Evolutionary conservation across 805 yeast species (phyloP), one percentile per base, ranked within the genome.

Genomic region (Candida tallmaniae): DNA sequence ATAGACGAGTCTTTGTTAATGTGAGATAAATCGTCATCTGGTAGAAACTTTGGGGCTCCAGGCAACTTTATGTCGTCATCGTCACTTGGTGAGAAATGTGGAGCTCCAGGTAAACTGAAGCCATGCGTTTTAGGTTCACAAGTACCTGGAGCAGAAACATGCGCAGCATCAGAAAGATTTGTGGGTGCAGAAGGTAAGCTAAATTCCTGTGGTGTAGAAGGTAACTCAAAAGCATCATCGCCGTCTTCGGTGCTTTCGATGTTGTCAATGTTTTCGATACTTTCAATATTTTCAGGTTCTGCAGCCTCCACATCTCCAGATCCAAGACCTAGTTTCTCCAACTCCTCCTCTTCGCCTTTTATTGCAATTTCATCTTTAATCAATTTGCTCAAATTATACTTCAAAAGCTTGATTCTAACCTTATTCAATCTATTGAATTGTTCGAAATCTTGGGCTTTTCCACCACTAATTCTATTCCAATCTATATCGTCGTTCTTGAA

Each of bases 21-120:
- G 23, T 48, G 54, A 4, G 60, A 41, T 14, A 60, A 29, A 27
- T 63, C 70, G 27, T 58, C 66, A 35, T 62, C 66, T 1, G 72
- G 70, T 16, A 64, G 46, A 44, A 58, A 62, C 34, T 49, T 58
- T 6, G 72, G 72, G 0, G 68, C 70, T 1, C 71, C 70, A 0
- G 72, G 72, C 19, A 66, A 49, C 34, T 50, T 52, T 13, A 65
- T 44, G 9, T 47, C 53, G 7, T 36, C 41, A 12, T 46, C 52
- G 24, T 48, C 55, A 11, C 50, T 50, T 0, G 63, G 67, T 5
- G 53, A 45, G 34, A 60, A 54, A 31, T 57, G 63, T 3, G 71
- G 71, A 0, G 61, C 70, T 1, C 65, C 63, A 0, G 71, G 71
- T 15, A 65, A 51, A 2, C 40, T 38, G 3, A 28, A 24, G 8